Conservation (phyloP, 2,329 filamentous ascomycete genomes). For the Trichoderma semiorbis region DNA sequence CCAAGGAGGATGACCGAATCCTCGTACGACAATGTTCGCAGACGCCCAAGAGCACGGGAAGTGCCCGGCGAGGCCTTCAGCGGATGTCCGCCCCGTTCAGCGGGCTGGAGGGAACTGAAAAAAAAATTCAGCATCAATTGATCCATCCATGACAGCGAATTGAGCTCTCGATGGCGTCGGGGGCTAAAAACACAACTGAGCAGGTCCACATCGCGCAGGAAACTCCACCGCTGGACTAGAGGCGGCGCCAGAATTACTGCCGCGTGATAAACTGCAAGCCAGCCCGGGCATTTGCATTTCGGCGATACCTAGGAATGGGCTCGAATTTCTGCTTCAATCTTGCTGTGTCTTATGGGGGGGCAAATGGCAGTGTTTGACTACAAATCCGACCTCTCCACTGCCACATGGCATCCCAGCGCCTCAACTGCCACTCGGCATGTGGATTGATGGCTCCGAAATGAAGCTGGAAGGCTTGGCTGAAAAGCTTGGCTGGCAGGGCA, state of each 20-base stretch:
- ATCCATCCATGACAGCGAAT: not conserved
- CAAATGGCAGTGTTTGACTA: not conserved
- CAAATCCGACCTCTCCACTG: not conserved
- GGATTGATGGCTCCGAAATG: not conserved
- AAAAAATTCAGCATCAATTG: not conserved
- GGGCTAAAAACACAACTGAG: constrained; percentile 7
- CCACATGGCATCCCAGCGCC: constrained; percentile 15
- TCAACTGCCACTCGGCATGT: constrained; percentile 10
- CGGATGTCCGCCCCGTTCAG: not conserved
- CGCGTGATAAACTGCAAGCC: not conserved
- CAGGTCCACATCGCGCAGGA: not conserved
- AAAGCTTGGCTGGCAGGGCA: constrained; percentile 10
- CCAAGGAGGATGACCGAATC: not conserved
- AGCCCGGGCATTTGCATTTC: not conserved
- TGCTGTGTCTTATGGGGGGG: not conserved
- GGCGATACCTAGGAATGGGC: not conserved
- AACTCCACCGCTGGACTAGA: not conserved
- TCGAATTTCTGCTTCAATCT: not conserved
- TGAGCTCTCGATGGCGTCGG: not conserved
- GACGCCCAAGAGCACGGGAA: not conserved
- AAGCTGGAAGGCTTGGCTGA: constrained; percentile 1
- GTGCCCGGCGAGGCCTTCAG: not conserved
- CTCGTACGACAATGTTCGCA: not conserved
- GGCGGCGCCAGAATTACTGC: constrained; percentile 11
- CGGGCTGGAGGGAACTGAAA: not conserved